Conservation (phyloP, 352 stramenopile genomes). For the Plasmopara halstedii region DNA sequence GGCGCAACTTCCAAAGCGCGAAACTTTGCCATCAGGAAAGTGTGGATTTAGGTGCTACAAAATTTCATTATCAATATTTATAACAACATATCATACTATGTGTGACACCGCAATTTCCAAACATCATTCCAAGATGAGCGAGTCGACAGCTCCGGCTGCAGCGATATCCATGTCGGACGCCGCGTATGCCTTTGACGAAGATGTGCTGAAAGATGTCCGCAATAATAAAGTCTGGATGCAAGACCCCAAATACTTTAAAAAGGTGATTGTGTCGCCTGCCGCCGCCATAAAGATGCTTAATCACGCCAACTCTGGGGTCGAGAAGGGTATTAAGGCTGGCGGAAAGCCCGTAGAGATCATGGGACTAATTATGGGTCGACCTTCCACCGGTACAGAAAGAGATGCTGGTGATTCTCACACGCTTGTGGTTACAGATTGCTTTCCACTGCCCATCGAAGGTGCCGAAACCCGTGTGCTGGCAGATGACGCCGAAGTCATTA, state of each 20-base stretch:
- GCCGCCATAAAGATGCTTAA: constrained; percentile 97
- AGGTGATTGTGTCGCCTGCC: constrained; percentile 90
- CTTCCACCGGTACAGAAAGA: constrained; percentile 68
- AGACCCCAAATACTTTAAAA: constrained; percentile 94
- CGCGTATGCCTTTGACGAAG: constrained; percentile 76
- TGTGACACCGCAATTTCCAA: constrained; percentile 9
- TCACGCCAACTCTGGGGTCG: constrained; percentile 96
- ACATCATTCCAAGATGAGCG: constrained; percentile 21
- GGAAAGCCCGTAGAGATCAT: constrained; percentile 98
- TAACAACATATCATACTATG: constrained; percentile 4
- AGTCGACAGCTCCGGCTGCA: constrained; percentile 9
- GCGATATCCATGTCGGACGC: constrained; percentile 45
- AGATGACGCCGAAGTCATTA: constrained; percentile 96
- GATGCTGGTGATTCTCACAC: constrained; percentile 87
- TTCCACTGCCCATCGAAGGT: constrained; percentile 96
- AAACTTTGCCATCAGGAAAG: constrained; percentile 36
- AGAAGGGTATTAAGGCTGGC: constrained; percentile 95
- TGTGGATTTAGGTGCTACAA: constrained; percentile 1
- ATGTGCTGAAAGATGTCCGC: constrained; percentile 79
- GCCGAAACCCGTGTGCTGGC: constrained; percentile 94
- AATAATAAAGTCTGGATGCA: constrained; percentile 87
- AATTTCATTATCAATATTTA: background rate
- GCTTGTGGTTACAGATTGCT: constrained; percentile 97
- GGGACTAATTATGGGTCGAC: constrained; percentile 95
- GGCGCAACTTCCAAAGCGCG: constrained; percentile 21